These are phyloP conservation scores for Gymnopilus junonius DNA, from an alignment of 768 basidiomycete genomes.

Conservation along the genomic window DNA sequence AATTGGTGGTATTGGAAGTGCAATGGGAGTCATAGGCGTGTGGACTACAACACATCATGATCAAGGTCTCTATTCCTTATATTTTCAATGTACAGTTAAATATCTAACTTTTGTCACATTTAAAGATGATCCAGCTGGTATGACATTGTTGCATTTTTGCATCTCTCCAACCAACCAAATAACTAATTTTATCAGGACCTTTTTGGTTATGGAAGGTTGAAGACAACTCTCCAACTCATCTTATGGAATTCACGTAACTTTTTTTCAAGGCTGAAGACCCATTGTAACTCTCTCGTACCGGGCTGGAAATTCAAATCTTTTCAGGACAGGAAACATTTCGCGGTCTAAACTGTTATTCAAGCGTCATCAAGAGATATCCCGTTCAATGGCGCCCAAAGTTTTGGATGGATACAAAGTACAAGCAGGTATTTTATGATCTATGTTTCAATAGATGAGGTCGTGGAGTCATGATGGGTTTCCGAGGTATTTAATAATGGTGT, in stretches of 20 bases:
- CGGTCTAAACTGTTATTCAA: background rate
- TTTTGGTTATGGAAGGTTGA: conserved; percentile 75
- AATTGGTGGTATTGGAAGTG: conserved; percentile 66
- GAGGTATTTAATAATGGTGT: conserved; percentile 16
- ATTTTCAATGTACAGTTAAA: background rate
- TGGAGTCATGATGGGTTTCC: background rate
- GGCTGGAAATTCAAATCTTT: background rate
- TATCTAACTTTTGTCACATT: background rate
- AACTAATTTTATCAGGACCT: conserved; percentile 47
- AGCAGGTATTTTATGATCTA: background rate
- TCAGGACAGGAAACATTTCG: background rate
- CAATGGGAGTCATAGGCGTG: conserved; percentile 65
- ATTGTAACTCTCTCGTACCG: background rate
- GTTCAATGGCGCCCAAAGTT: background rate
- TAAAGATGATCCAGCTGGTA: conserved; percentile 71
- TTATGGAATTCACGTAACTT: conserved; percentile 37
- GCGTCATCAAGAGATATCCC: background rate
- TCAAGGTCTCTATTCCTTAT: conserved; percentile 40
- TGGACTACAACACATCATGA: conserved; percentile 72
- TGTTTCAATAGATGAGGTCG: background rate
- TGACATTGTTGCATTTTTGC: background rate
- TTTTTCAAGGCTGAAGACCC: background rate
- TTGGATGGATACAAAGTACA: background rate
- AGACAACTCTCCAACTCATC: conserved; percentile 37
- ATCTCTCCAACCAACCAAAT: background rate